A percentile compares a stretch with the other conserved stretches of the same genome.
phyloP scores from a whole-genome alignment of 495 filamentous ascomycete genomes.

The Penicillium lividum region DNA sequence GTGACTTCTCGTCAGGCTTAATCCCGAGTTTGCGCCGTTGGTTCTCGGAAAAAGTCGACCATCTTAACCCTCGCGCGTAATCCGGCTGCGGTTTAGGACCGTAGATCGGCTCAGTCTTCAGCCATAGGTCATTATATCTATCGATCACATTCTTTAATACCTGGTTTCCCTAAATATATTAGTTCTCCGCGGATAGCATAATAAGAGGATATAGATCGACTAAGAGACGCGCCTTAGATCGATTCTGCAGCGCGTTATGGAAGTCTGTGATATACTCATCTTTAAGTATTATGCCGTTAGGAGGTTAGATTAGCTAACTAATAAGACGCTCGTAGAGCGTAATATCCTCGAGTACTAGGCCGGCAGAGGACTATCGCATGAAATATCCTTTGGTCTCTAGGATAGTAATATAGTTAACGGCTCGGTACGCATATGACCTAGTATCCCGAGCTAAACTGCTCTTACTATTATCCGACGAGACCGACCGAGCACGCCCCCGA shows the following conservation, averaged over 20 bases:
- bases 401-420: conserved; percentile 7
- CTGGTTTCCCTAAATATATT: conserved; percentile 8
- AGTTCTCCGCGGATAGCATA: conserved; percentile 9
- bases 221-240: conserved; percentile 9
- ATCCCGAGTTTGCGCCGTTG: conserved; percentile 10
- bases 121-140: conserved; percentile 8
- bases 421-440: conserved; percentile 6
- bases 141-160: conserved; percentile 5
- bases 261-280: conserved; percentile 5
- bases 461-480: conserved; percentile 7
- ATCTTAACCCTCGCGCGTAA: conserved; percentile 4
- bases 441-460: conserved; percentile 9
- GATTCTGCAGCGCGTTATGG: conserved; percentile 3
- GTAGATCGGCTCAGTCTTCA: conserved; percentile 10
- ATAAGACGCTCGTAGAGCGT: conserved; percentile 10
- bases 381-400: conserved; percentile 6
- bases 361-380: conserved; percentile 8
- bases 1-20: conserved; percentile 9
- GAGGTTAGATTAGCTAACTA: neutral
- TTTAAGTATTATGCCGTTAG: conserved; percentile 2
- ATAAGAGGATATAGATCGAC: conserved; percentile 8
- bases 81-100: conserved; percentile 8
- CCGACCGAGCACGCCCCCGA: conserved; percentile 7
- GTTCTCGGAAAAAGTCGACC: conserved; percentile 9
- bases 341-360: conserved; percentile 4